A percentile compares a stretch with the other conserved stretches of the same genome.
phyloP scores from a whole-genome alignment of 352 stramenopile species.

The Phytophthora colocasiae region DNA sequence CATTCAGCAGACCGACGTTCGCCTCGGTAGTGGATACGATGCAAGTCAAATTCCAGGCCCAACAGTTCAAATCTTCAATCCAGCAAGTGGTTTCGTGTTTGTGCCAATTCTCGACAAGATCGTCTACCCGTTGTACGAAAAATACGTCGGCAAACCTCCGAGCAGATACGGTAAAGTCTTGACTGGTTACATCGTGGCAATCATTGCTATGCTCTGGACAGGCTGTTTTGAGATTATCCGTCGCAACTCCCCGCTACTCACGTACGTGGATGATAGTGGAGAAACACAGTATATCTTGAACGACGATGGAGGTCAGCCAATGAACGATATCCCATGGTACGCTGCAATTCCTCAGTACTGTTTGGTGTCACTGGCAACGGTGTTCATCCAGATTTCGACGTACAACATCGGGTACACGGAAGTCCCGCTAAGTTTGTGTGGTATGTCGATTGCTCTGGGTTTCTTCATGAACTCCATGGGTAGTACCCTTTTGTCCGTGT shows the following conservation, averaged over 20 bases:
- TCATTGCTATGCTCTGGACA: conserved; percentile 51
- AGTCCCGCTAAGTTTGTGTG: conserved; percentile 23
- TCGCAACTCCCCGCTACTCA: conserved; percentile 32
- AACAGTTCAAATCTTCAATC: conserved; percentile 60
- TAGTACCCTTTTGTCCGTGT: conserved; percentile 24
- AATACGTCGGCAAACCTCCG: conserved; percentile 41
- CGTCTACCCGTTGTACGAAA: conserved; percentile 54
- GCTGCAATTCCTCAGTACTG: conserved; percentile 29
- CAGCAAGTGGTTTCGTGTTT: conserved; percentile 43
- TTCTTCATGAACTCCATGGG: conserved; percentile 38
- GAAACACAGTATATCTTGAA: conserved; percentile 32
- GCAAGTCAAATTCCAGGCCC: conserved; percentile 56
- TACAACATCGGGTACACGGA: conserved; percentile 36
- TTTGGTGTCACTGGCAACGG: conserved; percentile 25
- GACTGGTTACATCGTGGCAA: conserved; percentile 44
- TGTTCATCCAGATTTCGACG: conserved; percentile 33
- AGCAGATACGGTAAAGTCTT: conserved; percentile 50
- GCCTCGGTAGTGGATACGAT: conserved; percentile 38
- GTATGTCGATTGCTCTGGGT: conserved; percentile 29
- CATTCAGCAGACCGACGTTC: conserved; percentile 68
- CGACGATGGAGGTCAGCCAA: conserved; percentile 24
- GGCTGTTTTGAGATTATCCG: conserved; percentile 48
- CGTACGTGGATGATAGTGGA: conserved; percentile 27
- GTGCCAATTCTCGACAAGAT: conserved; percentile 50
- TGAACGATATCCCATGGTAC: conserved; percentile 31